Percentiles rank a stretch among this genome's conserved stretches.
phyloP scores from a whole-genome alignment of 768 basidiomycete genomes.

The Pisolithus albus region DNA sequence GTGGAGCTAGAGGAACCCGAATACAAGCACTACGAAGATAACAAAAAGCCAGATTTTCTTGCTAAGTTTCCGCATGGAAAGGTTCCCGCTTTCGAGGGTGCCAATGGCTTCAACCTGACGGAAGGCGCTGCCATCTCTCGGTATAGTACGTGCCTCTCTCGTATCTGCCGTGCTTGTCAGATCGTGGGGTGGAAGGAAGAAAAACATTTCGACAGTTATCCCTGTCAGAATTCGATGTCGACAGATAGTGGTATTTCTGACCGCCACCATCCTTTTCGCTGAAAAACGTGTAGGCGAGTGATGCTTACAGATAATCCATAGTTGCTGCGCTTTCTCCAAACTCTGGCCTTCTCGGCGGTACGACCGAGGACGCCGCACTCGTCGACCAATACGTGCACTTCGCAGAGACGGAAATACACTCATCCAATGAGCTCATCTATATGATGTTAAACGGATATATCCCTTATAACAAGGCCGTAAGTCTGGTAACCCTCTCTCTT shows the following conservation, averaged over 20 bases:
- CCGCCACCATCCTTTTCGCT: not conserved
- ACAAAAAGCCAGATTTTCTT: constrained; percentile 64
- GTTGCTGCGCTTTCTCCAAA: constrained; percentile 76
- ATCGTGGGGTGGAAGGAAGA: constrained; percentile 17
- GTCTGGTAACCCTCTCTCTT: constrained; percentile 20
- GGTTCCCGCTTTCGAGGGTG: constrained; percentile 75
- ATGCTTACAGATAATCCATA: constrained; percentile 24
- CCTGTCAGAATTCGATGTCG: constrained; percentile 66
- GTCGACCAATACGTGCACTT: constrained; percentile 85
- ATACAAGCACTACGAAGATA: constrained; percentile 59
- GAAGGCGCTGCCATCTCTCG: constrained; percentile 79
- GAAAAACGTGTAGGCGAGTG: not conserved
- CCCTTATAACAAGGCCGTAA: constrained; percentile 80
- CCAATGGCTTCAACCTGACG: constrained; percentile 71
- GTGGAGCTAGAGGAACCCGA: constrained; percentile 45
- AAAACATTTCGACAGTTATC: constrained; percentile 52
- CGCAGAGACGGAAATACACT: constrained; percentile 56
- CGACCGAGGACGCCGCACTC: constrained; percentile 59
- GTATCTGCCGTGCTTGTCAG: constrained; percentile 5
- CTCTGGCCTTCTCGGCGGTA: constrained; percentile 65
- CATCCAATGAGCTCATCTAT: constrained; percentile 30
- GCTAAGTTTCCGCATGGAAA: constrained; percentile 77
- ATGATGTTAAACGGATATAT: constrained; percentile 41
- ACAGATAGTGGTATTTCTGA: constrained; percentile 26
- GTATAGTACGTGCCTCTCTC: constrained; percentile 62